These are phyloP conservation scores for Pestalotiopsis sp. DNA, from an alignment of 2,329 filamentous ascomycete species.

Conservation along the genomic window DNA sequence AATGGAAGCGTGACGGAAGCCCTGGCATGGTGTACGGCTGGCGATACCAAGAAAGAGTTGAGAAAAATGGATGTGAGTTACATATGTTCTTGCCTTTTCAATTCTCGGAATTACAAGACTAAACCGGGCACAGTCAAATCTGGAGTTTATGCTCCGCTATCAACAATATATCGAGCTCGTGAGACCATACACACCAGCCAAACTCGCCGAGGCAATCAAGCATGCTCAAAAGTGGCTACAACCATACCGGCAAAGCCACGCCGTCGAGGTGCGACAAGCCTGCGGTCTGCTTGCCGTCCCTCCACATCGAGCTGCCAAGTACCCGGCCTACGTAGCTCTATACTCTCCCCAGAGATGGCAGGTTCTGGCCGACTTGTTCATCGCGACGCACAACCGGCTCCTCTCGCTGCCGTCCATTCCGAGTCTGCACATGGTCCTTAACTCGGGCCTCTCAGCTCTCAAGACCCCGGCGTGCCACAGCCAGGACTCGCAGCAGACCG, in stretches of 20 bases:
- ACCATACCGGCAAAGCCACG: conserved; percentile 70
- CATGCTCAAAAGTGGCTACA: conserved; percentile 84
- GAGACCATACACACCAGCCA: conserved; percentile 52
- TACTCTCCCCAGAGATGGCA: conserved; percentile 77
- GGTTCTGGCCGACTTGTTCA: conserved; percentile 78
- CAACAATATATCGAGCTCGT: conserved; percentile 96
- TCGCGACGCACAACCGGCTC: conserved; percentile 83
- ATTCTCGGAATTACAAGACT: conserved; percentile 2
- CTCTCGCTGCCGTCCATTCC: conserved; percentile 82
- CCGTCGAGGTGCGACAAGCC: conserved; percentile 70
- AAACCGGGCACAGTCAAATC: conserved; percentile 61
- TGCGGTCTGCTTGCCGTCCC: conserved; percentile 80
- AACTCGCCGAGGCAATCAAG: conserved; percentile 74
- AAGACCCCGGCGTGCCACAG: conserved; percentile 91
- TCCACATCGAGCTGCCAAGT: conserved; percentile 49
- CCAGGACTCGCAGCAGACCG: conserved; percentile 41
- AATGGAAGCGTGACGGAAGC: conserved; percentile 76
- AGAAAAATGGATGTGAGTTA: conserved; percentile 77
- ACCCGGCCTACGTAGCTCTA: conserved; percentile 54
- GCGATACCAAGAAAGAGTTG: conserved; percentile 88
- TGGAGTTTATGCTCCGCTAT: conserved; percentile 91
- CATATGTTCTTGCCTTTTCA: not conserved
- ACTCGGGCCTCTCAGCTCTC: conserved; percentile 87
- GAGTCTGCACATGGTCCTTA: conserved; percentile 87
- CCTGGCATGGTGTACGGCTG: conserved; percentile 76